phyloP scores from a whole-genome alignment of 495 filamentous ascomycete species.

The Daldinia concentrica region DNA sequence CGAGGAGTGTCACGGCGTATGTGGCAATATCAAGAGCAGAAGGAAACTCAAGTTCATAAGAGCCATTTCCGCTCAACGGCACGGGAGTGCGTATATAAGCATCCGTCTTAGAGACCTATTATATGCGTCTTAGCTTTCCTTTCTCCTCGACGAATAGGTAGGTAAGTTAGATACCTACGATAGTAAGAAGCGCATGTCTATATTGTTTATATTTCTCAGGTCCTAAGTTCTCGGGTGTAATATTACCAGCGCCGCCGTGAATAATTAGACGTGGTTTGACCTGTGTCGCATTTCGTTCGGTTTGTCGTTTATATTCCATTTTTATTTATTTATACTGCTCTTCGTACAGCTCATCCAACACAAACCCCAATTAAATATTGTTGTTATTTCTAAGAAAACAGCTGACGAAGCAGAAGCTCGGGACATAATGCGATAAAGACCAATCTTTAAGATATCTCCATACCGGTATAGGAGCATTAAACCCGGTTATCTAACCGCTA shows the following conservation, averaged over 20 bases:
- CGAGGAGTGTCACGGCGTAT: slow-evolving; percentile 78
- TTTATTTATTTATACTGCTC: background rate
- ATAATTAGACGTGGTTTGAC: slow-evolving; percentile 77
- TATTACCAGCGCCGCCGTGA: slow-evolving; percentile 88
- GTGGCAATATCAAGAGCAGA: slow-evolving; percentile 77
- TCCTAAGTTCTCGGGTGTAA: slow-evolving; percentile 73
- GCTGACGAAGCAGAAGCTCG: background rate
- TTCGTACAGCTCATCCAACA: background rate
- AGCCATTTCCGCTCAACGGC: background rate
- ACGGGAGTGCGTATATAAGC: slow-evolving; percentile 50
- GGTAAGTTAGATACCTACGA: slow-evolving; percentile 47
- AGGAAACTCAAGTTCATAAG: slow-evolving; percentile 33
- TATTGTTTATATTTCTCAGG: slow-evolving; percentile 67
- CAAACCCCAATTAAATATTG: background rate
- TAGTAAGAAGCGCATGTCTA: slow-evolving; percentile 69
- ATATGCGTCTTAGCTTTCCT: background rate
- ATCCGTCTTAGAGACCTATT: slow-evolving; percentile 48
- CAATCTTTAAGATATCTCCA: background rate
- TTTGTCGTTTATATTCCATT: slow-evolving; percentile 29
- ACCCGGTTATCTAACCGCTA: slow-evolving; percentile 12
- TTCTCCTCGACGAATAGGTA: background rate
- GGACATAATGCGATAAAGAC: slow-evolving; percentile 1
- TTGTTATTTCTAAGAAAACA: background rate
- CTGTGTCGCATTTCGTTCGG: slow-evolving; percentile 13
- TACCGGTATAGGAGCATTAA: slow-evolving; percentile 25